phyloP scores from a whole-genome alignment of 1,284 basidiomycete genomes.

The Leccinum subfulvum region DNA sequence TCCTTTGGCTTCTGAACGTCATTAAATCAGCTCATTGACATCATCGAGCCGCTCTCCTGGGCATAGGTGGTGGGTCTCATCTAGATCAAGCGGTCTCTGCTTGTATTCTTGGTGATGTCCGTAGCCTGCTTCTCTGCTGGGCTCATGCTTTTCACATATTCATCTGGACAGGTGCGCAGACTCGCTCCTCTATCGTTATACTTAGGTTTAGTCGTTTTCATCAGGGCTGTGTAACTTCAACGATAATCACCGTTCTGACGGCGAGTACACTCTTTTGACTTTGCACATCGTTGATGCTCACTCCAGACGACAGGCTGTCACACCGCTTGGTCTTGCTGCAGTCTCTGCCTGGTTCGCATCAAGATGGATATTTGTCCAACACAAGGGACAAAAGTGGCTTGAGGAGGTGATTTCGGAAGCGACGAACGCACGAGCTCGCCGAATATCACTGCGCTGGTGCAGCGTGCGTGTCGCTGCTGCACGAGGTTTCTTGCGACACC shows the following conservation, averaged over 20 bases:
- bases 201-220: constrained; percentile 16
- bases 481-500: constrained; percentile 24
- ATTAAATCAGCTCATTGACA: constrained; percentile 23
- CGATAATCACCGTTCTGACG: constrained; percentile 73
- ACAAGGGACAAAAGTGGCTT: constrained; percentile 74
- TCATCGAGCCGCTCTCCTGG: constrained; percentile 52
- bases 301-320: constrained; percentile 38
- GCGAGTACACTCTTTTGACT: constrained; percentile 33
- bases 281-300: constrained; percentile 11
- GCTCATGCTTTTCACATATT: constrained; percentile 52
- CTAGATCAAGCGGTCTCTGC: constrained; percentile 58
- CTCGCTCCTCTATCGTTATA: constrained; percentile 23
- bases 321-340: constrained; percentile 71
- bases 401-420: constrained; percentile 61
- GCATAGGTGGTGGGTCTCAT: constrained; percentile 52
- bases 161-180: constrained; percentile 44
- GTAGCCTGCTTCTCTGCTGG: constrained; percentile 57
- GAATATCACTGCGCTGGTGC: constrained; percentile 28
- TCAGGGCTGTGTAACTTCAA: constrained; percentile 58
- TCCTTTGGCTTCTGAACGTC: constrained; percentile 18
- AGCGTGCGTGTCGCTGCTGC: constrained; percentile 24
- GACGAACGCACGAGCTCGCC: constrained; percentile 34
- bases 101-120: constrained; percentile 57
- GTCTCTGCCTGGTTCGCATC: constrained; percentile 78
- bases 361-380: constrained; percentile 65